A percentile compares a stretch with the other conserved stretches of the same genome.
Evolutionary conservation across 208 protist genomes (phyloP).

Genomic region (Leishmania tarentolae): DNA sequence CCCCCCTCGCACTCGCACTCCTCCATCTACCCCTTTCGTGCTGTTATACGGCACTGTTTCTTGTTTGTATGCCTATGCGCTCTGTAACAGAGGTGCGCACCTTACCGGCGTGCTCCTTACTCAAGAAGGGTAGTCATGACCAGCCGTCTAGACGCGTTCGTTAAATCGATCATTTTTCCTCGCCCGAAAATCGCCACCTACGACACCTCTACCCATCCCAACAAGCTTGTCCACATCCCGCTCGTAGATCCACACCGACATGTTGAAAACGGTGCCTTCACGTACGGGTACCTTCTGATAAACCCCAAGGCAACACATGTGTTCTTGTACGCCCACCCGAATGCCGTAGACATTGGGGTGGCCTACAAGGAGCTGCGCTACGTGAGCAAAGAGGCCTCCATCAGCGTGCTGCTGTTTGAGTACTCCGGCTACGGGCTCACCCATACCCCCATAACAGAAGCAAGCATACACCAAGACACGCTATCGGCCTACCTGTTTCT

Average conservation of each 20-base stretch:
- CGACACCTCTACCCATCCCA: conserved; percentile 43
- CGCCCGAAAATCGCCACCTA: conserved; percentile 64
- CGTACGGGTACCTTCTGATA: conserved; percentile 55
- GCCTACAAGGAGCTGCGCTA: conserved; percentile 70
- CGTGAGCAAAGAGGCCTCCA: conserved; percentile 50
- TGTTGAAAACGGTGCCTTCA: conserved; percentile 60
- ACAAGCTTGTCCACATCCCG: conserved; percentile 64
- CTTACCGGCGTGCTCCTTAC: not conserved
- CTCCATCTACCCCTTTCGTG: not conserved
- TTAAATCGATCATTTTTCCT: conserved; percentile 79
- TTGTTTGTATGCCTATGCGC: not conserved
- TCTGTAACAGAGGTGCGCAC: not conserved
- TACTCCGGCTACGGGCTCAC: conserved; percentile 86
- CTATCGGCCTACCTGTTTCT: conserved; percentile 72
- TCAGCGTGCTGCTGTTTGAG: conserved; percentile 75
- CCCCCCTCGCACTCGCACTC: not conserved
- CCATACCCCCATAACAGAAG: conserved; percentile 52
- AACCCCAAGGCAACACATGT: conserved; percentile 60
- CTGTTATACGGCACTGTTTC: not conserved
- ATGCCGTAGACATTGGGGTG: conserved; percentile 86
- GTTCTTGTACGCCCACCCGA: conserved; percentile 85
- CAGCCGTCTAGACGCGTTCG: conserved; percentile 58
- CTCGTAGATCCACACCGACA: conserved; percentile 50
- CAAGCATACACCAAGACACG: conserved; percentile 64
- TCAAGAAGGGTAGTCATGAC: conserved; percentile 29